Evolutionary conservation across 2,329 filamentous ascomycete species (phyloP), one percentile per base, ranked within the genome.

Genomic region (Nannizziopsis arthrosporioides): DNA sequence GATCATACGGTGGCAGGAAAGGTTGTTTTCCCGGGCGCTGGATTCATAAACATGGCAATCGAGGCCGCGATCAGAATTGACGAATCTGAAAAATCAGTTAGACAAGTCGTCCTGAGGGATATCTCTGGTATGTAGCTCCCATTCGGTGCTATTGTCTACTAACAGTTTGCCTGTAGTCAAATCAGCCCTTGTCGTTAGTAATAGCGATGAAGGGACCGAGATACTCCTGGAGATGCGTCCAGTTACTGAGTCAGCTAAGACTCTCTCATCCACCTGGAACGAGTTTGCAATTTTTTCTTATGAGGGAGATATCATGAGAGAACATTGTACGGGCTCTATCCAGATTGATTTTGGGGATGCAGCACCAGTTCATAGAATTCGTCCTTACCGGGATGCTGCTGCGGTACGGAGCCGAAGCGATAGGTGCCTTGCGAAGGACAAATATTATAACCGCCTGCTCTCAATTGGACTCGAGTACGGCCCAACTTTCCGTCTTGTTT

Each of bases 311-410:
- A 44, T 42, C 17, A 51, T 49, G 36, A 38, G 14, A 19, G 55
- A 58, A 39, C 55, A 59, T 44, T 59, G 57, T 42, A 48, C 50
- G 22, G 57, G 57, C 19, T 48, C 53, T 7, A 53, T 59, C 11
- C 48, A 50, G 8, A 47, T 56, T 15, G 55, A 56, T 35, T 42
- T 49, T 19, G 56, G 56, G 14, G 12, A 31, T 10, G 48, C 55
- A 14, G 40, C 35, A 2, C 40, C 52, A 9, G 36, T 55, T 30
- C 46, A 55, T 12, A 42, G 42, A 18, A 35, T 48, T 19, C 45
- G 49, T 6, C 36, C 37, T 18, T 42, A 47, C 12, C 46, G 43
- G 17, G 42, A 38, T 19, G 42, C 51, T 7, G 50, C 47, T 11
- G 47, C 51, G 30, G 38, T 56, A n/a, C 41, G 53, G 36, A 52